Evolutionary conservation across 2,329 filamentous ascomycete species (phyloP), one percentile per base, ranked within the genome.

Genomic region (Pseudohalonectria lignicola): DNA sequence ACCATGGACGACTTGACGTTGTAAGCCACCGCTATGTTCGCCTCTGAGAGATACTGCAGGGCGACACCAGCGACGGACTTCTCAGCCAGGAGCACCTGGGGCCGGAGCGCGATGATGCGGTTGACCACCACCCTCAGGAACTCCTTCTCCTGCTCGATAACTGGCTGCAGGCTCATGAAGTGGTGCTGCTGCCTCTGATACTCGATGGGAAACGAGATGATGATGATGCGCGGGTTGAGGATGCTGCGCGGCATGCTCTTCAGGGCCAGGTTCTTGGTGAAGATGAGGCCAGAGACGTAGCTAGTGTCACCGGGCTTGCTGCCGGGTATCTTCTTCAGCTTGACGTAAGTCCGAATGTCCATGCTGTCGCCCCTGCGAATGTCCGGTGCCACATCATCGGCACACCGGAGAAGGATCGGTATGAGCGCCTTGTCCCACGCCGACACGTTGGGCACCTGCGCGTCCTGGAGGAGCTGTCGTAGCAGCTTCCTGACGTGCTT

Each of bases 1-100:
- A 98, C 80, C 11, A 98, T 92, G 0, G 90, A 93, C 25, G 86
- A 79, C 55, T 98, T 98, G 51, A 98, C 90, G 58, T 98, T 95
- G 64, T 92, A 94, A 1, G 82, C 88, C 11, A 95, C 93, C 3
- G 90, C 83, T 45, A 98, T 93, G 41, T 87, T 85, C 10, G 86
- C 86, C 49, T 92, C 80, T 16, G 87, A 82, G 2, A 98, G 69
- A 47, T 93, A 85, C 50, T 93, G 83, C 39, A 98, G 66, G 3
- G 93, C 92, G 33, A 95, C 68, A 1, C 92, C 90, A 3, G 92
- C 92, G 12, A 98, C 86, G 47, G 90, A 85, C 49, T 87, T 90
- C 54, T 96, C 84, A 1, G 92, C 86, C n/a, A 98, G 71, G 15
- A 98, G 66, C 10, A 98, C 69, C 36, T 90, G 84, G 6, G 92